Conservation (phyloP, 805 yeast species). For the Monosporozyma unispora region DNA sequence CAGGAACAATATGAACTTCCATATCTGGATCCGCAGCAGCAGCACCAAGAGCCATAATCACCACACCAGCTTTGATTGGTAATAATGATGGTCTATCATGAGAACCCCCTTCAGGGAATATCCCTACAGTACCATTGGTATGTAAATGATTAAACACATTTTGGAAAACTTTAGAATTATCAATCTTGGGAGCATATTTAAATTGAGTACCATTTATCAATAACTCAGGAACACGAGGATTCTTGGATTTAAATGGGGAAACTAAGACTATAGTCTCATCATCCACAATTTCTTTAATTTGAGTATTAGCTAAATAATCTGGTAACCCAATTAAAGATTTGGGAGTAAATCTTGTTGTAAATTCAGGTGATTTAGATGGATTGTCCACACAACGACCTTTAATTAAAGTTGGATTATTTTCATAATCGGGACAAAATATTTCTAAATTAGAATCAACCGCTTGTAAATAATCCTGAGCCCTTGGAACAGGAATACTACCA, state of each 20-base stretch:
- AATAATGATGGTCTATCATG: conserved; percentile 88
- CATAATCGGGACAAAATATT: conserved; percentile 45
- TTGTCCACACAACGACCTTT: conserved; percentile 41
- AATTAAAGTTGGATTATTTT: conserved; percentile 41
- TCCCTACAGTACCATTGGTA: conserved; percentile 72
- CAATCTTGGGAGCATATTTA: conserved; percentile 71
- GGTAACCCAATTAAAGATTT: conserved; percentile 73
- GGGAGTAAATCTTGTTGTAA: conserved; percentile 49
- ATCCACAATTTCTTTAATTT: conserved; percentile 53
- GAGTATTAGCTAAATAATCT: conserved; percentile 65
- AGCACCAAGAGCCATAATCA: conserved; percentile 95
- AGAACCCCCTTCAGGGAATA: conserved; percentile 97
- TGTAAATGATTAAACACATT: conserved; percentile 76
- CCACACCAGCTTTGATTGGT: conserved; percentile 95
- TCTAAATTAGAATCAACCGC: conserved; percentile 52
- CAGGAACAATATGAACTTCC: conserved; percentile 79
- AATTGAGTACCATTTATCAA: conserved; percentile 52
- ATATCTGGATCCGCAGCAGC: conserved; percentile 66
- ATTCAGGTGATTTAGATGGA: conserved; percentile 22
- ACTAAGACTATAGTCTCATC: conserved; percentile 62
- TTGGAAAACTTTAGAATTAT: conserved; percentile 73
- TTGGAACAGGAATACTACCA: conserved; percentile 76
- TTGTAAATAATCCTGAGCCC: conserved; percentile 78
- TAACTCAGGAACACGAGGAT: conserved; percentile 34
- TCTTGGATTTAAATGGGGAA: conserved; percentile 56